Evolutionary conservation across 768 basidiomycete genomes (phyloP), one percentile per base, ranked within the genome.

Genomic region (Amanita rubescens): DNA sequence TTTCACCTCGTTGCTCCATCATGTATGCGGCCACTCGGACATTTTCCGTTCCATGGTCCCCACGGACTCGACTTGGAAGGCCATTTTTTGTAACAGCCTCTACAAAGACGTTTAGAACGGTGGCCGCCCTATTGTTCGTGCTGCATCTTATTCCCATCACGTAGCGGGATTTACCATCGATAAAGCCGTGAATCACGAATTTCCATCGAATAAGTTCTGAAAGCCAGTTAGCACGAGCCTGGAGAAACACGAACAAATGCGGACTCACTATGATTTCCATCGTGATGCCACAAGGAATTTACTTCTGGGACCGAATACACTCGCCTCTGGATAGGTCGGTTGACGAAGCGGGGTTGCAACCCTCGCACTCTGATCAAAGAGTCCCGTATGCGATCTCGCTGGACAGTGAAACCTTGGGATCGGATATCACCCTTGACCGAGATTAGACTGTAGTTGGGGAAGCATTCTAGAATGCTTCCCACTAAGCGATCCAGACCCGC

Each of bases 91-190:
- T 3, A 10, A 37, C 35, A 3, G 12, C 35, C 35, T 37, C 35
- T 11, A 5, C 12, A 37, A 12, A 37, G 5, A 37, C 35, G 5
- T 37, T 12, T 12, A n/a, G 11, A 4, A 76, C 74, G 3, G 74
- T 78, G 0, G 58, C 33, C 2, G 69, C 65, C 1, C 60, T 54
- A 54, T 78, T 77, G 58, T 78, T 77, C 61, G 63, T 66, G 55
- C 60, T 66, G 1, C 65, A 72, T 9, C 57, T 47, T 19, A 77
- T 57, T 4, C 67, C 71, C 3, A 62, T 62, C 1, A 75, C 57
- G 17, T 70, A 60, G 2, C 71, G 60, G 1, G 70, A 69, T 47
- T 67, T 67, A 0, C 75, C 75, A 63, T 77, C 73, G 9, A 76
- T 67, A 50, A 72, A 74, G 1, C 66, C 67, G 58, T 76, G 75